Evolutionary conservation across 257 asterid species (phyloP).

Genomic region (Ballota nigra): DNA sequence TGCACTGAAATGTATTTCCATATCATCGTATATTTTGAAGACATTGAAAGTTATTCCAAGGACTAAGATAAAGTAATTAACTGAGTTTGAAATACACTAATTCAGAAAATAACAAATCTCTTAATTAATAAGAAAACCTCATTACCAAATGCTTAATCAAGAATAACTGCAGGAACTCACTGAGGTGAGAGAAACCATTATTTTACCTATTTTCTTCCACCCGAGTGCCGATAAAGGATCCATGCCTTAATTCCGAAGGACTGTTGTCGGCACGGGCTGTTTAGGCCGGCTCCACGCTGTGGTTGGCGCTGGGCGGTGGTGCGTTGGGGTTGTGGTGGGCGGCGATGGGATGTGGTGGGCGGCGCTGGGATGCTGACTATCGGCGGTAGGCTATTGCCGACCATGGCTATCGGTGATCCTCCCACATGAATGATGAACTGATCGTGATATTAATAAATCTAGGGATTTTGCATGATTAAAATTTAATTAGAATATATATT

Average conservation of each 20-base stretch:
- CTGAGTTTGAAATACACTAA: conserved; percentile 1
- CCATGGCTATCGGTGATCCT: too few species aligned
- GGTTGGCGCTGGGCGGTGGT: too few species aligned
- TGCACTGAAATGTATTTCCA: not conserved
- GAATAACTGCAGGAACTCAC: conserved; percentile 6
- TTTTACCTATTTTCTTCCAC: conserved; percentile 83
- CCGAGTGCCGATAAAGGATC: conserved; percentile 76
- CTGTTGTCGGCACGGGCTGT: too few species aligned
- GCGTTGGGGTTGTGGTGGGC: too few species aligned
- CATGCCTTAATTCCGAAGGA: conserved; percentile 57
- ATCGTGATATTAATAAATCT: too few species aligned
- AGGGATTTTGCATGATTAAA: too few species aligned
- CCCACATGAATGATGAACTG: too few species aligned
- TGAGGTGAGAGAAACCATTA: not conserved
- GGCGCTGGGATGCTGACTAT: too few species aligned
- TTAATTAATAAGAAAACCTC: not conserved
- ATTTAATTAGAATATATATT: too few species aligned
- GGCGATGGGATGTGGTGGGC: too few species aligned
- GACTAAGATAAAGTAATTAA: not conserved
- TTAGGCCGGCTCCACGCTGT: too few species aligned
- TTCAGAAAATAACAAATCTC: not conserved
- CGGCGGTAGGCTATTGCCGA: too few species aligned
- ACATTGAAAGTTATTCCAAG: not conserved
- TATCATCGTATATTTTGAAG: not conserved
- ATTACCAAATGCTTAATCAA: conserved; percentile 5